Conservation (phyloP, 768 basidiomycete species). For the Calocybe cyanea region DNA sequence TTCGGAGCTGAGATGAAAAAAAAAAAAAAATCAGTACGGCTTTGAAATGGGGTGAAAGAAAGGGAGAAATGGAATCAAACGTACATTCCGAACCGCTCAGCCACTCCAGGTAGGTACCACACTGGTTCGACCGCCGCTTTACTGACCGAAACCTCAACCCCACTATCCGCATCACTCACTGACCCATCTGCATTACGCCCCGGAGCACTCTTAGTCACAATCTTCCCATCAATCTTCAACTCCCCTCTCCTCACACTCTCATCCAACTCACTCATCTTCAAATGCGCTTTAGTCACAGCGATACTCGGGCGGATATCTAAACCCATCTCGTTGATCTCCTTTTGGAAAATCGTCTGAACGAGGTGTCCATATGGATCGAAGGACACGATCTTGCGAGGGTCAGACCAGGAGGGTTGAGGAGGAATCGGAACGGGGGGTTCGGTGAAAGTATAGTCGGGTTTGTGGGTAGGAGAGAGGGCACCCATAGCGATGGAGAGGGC, state of each 20-base stretch:
- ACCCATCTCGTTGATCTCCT: constrained; percentile 57
- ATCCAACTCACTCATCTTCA: constrained; percentile 94
- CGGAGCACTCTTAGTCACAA: constrained; percentile 70
- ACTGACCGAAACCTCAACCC: constrained; percentile 83
- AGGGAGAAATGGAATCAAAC: no score
- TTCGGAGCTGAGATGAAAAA: constrained; percentile 57
- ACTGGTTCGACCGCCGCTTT: constrained; percentile 97
- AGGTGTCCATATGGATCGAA: constrained; percentile 95
- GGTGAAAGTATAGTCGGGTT: constrained; percentile 77
- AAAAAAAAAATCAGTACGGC: background rate
- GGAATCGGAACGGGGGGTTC: constrained; percentile 83
- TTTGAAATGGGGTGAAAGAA: no score
- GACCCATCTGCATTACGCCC: constrained; percentile 62
- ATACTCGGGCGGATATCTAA: constrained; percentile 91
- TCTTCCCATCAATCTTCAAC: constrained; percentile 73
- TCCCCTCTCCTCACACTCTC: constrained; percentile 71
- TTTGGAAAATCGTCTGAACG: constrained; percentile 66
- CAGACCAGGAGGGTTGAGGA: constrained; percentile 74
- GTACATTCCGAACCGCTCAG: constrained; percentile 90
- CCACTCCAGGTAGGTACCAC: constrained; percentile 93
- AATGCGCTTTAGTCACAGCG: constrained; percentile 87
- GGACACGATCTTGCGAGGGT: constrained; percentile 77
- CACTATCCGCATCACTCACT: constrained; percentile 53
- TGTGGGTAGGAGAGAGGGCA: constrained; percentile 71
- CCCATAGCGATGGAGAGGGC: constrained; percentile 92